These are phyloP conservation scores for Blastocystis sp. DNA, from an alignment of 352 stramenopile species.

Conservation along the genomic window DNA sequence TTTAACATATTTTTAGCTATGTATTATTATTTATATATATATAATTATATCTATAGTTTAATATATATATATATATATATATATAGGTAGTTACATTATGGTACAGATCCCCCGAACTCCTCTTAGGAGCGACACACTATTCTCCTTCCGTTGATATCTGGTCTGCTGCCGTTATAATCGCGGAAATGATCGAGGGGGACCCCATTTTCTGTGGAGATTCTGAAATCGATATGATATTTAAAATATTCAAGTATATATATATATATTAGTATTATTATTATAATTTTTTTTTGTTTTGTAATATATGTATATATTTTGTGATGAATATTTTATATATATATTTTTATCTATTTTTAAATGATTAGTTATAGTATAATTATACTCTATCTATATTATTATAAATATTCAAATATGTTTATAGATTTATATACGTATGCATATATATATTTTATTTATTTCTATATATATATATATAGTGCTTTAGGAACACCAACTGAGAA, in stretches of 20 bases:
- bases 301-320: no score
- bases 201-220: constrained; percentile 73
- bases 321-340: no score
- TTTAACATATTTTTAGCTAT: no score
- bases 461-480: constrained; percentile 46
- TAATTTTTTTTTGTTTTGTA: no score
- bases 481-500: constrained; percentile 84
- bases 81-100: no score
- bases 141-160: constrained; percentile 72
- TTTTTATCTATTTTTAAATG: constrained; percentile 98
- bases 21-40: no score
- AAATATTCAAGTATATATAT: constrained; percentile 24
- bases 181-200: constrained; percentile 66
- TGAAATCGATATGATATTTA: constrained; percentile 49
- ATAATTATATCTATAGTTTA: no score
- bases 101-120: constrained; percentile 87
- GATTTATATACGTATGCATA: background rate
- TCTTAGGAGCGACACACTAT: constrained; percentile 78
- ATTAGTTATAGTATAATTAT: constrained; percentile 78
- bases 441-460: background rate
- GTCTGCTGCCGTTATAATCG: constrained; percentile 58
- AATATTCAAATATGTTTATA: background rate
- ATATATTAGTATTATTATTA: no score
- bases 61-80: no score
- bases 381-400: background rate